These are phyloP conservation scores for Quercus lobata DNA, from an alignment of 331 rosid genomes.

Conservation along the genomic window DNA sequence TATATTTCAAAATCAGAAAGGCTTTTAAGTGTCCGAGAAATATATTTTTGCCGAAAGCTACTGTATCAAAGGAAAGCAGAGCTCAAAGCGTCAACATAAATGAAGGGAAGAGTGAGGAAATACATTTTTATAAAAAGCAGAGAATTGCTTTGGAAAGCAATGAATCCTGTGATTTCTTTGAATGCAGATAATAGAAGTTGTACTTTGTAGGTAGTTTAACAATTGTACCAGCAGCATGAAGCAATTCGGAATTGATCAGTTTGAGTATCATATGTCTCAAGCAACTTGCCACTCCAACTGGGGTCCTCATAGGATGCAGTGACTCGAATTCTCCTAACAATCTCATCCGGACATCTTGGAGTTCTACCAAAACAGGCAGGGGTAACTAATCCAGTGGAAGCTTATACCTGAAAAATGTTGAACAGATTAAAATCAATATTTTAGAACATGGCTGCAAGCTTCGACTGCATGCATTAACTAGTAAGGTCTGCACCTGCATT, in stretches of 20 bases:
- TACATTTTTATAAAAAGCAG: background rate
- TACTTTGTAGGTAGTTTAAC: slow-evolving; percentile 2
- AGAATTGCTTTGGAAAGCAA: background rate
- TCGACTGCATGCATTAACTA: too few relatives aligned
- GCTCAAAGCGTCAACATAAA: background rate
- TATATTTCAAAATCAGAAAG: slow-evolving; percentile 7
- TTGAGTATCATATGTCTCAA: slow-evolving; percentile 68
- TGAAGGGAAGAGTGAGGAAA: background rate
- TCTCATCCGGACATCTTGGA: slow-evolving; percentile 78
- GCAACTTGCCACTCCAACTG: slow-evolving; percentile 53
- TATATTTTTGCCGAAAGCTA: slow-evolving; percentile 19
- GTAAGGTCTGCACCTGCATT: too few relatives aligned
- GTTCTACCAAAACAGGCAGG: slow-evolving; percentile 58
- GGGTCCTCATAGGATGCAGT: slow-evolving; percentile 57
- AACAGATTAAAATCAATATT: too few relatives aligned
- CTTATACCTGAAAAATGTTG: background rate
- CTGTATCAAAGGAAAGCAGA: too few relatives aligned
- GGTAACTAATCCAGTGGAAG: slow-evolving; percentile 52
- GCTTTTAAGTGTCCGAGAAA: slow-evolving; percentile 33
- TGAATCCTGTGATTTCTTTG: background rate
- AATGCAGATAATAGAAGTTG: slow-evolving; percentile 10
- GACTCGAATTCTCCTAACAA: slow-evolving; percentile 75
- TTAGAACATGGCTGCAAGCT: too few relatives aligned
- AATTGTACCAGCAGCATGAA: slow-evolving; percentile 67
- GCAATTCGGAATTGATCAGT: slow-evolving; percentile 65